Evolutionary conservation across 306 rosid genomes (phyloP), one percentile per base, ranked within the genome.

Genomic region (Urtica urens): DNA sequence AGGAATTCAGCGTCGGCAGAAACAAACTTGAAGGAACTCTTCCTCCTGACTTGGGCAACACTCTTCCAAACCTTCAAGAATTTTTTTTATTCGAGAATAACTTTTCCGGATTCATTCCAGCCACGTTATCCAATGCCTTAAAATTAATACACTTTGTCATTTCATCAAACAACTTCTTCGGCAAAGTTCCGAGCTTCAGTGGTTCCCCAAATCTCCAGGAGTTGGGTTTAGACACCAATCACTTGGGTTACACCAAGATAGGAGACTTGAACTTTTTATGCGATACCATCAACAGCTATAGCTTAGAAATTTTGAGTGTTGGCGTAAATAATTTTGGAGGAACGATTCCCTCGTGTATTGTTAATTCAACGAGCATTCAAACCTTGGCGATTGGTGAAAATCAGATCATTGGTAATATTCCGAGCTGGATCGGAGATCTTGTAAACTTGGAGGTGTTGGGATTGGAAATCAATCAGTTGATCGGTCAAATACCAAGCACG

Each of bases 21-120:
- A 72, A 61, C 51, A 19, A 57, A 31, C 58, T 72, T 23, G 6
- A 66, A 29, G 73, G 78, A 46, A 46, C 49, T 38, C 70, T 72
- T 40, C 70, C 71, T 7, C 23, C 23, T 20, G 28, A 53, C 59
- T 52, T 58, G 26, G 62, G 56, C 45, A 53, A 19, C 56, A 23
- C 4, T 0, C 22, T 26, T 35, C 49, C 51, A 10, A n/a, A 46
- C 22, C 31, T 70, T 16, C 23, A 38, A 47, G 0, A 2, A 1
- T 16, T 58, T 26, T 7, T 11, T 0, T 46, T 64, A 18, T 26
- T 10, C 14, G 2, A 16, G 2, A 70, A 70, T 38, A 38, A 2
- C 5, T 63, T 70, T 28, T 47, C 6, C 14, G 76, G 71, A 13
- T 34, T 17, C 12, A 24, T 70, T 42, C 71, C 76, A 24, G 2